Conservation (phyloP, 257 asterid genomes). For the Solanum neorickii region DNA sequence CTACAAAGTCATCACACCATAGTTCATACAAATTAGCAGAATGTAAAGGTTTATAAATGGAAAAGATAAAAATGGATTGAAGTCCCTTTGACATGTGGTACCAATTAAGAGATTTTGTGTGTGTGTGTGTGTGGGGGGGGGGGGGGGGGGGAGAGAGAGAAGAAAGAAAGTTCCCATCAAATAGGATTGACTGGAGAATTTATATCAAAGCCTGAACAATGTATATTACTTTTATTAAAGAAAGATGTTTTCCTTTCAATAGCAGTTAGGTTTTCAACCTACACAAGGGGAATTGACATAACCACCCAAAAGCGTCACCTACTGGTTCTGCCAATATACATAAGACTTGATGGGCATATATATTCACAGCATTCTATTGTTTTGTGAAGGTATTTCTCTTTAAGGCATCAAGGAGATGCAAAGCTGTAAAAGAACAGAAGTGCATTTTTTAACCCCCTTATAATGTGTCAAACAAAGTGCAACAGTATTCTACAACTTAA, state of each 20-base stretch:
- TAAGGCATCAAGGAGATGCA: background rate
- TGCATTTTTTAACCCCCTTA: background rate
- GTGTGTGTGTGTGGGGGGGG: no score
- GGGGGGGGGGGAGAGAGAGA: background rate
- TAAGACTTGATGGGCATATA: background rate
- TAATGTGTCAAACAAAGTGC: background rate
- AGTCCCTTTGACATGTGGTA: background rate
- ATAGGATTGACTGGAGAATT: background rate
- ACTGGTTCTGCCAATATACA: background rate
- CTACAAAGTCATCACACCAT: conserved; percentile 23
- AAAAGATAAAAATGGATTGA: background rate
- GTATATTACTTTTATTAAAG: background rate
- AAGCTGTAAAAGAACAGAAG: background rate
- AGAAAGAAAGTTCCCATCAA: background rate
- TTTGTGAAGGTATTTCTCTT: background rate
- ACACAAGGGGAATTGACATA: background rate
- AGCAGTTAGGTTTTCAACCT: background rate
- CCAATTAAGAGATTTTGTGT: background rate
- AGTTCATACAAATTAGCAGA: background rate
- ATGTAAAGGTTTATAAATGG: background rate
- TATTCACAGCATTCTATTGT: background rate
- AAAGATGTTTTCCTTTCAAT: background rate
- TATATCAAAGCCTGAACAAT: background rate
- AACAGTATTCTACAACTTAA: background rate
- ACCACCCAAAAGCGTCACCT: background rate